These are phyloP conservation scores for Polychytrium aggregatum DNA, from an alignment of 192 early-diverging fungal genomes.

Conservation along the genomic window DNA sequence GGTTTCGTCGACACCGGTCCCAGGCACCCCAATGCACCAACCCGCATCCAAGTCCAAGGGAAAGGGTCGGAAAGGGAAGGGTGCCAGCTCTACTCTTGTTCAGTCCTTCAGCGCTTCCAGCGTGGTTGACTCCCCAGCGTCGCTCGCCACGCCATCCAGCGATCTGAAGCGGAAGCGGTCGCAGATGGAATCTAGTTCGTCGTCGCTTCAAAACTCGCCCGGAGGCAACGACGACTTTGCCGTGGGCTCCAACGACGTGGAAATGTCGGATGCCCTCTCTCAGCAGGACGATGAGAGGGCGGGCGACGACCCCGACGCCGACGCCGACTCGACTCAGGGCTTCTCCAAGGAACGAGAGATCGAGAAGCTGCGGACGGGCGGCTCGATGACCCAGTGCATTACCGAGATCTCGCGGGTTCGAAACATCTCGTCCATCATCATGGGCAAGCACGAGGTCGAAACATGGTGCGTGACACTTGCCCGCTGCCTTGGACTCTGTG, in stretches of 20 bases:
- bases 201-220: no score
- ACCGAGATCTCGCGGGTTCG: slow-evolving; percentile 89
- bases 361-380: slow-evolving; percentile 82
- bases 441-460: slow-evolving; percentile 85
- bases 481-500: no score
- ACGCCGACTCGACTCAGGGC: not conserved
- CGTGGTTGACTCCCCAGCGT: not conserved
- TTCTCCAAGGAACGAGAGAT: slow-evolving; percentile 96
- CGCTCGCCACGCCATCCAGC: not conserved
- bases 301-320: slow-evolving; percentile 7
- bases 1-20: not conserved
- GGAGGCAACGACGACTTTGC: not conserved
- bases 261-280: no score
- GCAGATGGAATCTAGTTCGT: not conserved
- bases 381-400: slow-evolving; percentile 96
- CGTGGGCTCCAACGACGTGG: no score
- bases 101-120: not conserved
- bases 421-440: slow-evolving; percentile 85
- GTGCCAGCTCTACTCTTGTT: no score
- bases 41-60: no score
- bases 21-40: no score
- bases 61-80: no score
- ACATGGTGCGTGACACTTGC: no score
- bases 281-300: not conserved
- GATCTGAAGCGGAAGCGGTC: slow-evolving; percentile 20